Conservation (phyloP, 2,329 filamentous ascomycete genomes). For the Cladosporium sp. region DNA sequence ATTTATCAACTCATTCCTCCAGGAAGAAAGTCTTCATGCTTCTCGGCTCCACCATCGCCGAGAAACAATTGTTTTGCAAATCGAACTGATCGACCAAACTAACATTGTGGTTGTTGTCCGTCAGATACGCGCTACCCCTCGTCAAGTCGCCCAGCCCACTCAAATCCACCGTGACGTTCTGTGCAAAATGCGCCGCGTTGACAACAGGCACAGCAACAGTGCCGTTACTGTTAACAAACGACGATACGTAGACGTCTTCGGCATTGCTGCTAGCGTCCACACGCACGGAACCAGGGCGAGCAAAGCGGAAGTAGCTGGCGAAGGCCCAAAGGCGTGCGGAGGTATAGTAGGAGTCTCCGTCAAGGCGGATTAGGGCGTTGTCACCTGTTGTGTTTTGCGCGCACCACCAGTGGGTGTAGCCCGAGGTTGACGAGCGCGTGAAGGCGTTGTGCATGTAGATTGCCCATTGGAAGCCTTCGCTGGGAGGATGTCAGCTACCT, state of each 20-base stretch:
- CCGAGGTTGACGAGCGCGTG: slow-evolving; percentile 13
- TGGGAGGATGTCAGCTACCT: neutral
- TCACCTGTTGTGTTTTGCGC: slow-evolving; percentile 8
- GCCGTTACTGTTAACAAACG: slow-evolving; percentile 21
- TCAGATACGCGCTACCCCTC: slow-evolving; percentile 17
- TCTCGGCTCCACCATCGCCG: slow-evolving; percentile 17
- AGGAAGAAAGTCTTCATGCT: slow-evolving; percentile 23
- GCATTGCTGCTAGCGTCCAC: slow-evolving; percentile 13
- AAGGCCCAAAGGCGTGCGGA: slow-evolving; percentile 23
- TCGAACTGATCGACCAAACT: slow-evolving; percentile 6
- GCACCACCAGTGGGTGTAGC: slow-evolving; percentile 20
- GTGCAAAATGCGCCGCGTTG: slow-evolving; percentile 21
- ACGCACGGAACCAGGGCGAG: slow-evolving; percentile 19
- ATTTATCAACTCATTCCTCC: no score
- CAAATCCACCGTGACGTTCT: slow-evolving; percentile 17
- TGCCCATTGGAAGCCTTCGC: slow-evolving; percentile 25
- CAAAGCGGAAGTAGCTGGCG: slow-evolving; percentile 23
- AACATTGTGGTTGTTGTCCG: slow-evolving; percentile 21
- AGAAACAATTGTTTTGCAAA: slow-evolving; percentile 11
- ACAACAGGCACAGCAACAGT: slow-evolving; percentile 22
- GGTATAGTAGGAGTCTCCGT: slow-evolving; percentile 16
- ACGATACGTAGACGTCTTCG: slow-evolving; percentile 20
- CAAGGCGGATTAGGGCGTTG: slow-evolving; percentile 15
- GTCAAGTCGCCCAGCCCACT: neutral
- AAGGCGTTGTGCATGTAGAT: slow-evolving; percentile 25